A percentile compares a stretch with the other conserved stretches of the same genome.
Evolutionary conservation across 2,329 filamentous ascomycete species (phyloP).

Genomic region (Ustulina deusta): DNA sequence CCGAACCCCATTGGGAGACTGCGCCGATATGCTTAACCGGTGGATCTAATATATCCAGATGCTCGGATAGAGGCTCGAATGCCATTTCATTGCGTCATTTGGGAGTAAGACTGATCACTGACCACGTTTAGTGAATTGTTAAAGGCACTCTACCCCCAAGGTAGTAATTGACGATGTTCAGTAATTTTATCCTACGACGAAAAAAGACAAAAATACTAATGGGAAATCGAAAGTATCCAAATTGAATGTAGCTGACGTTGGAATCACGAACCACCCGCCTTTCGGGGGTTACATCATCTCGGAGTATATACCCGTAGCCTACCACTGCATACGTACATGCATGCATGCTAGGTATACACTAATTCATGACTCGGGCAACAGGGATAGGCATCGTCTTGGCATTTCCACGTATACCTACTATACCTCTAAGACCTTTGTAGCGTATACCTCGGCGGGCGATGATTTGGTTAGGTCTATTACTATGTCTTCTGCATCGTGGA

Average conservation of each 20-base stretch:
- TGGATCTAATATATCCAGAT: conserved; percentile 11
- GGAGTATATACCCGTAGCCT: conserved; percentile 37
- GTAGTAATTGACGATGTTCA: not conserved
- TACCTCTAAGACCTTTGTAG: not conserved
- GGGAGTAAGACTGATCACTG: not conserved
- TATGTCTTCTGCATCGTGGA: not conserved
- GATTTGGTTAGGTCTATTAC: too few species aligned
- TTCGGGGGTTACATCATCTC: conserved; percentile 31
- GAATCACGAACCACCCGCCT: conserved; percentile 34
- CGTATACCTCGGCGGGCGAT: not conserved
- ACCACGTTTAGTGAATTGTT: not conserved
- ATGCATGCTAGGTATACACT: conserved; percentile 28
- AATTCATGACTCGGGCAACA: conserved; percentile 11
- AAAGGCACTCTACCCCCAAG: not conserved
- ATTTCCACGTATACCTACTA: not conserved
- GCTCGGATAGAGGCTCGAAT: not conserved
- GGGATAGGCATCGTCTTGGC: conserved; percentile 18
- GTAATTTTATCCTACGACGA: not conserved
- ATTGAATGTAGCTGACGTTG: conserved; percentile 14
- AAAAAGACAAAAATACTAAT: not conserved
- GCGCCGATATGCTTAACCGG: conserved; percentile 23
- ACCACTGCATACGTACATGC: conserved; percentile 36
- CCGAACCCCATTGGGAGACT: conserved; percentile 35
- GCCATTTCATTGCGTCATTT: not conserved
- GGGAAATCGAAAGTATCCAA: not conserved